Base-by-base conservation (phyloP, 108 stramenopile species). In the Tribonema minus region DNA sequence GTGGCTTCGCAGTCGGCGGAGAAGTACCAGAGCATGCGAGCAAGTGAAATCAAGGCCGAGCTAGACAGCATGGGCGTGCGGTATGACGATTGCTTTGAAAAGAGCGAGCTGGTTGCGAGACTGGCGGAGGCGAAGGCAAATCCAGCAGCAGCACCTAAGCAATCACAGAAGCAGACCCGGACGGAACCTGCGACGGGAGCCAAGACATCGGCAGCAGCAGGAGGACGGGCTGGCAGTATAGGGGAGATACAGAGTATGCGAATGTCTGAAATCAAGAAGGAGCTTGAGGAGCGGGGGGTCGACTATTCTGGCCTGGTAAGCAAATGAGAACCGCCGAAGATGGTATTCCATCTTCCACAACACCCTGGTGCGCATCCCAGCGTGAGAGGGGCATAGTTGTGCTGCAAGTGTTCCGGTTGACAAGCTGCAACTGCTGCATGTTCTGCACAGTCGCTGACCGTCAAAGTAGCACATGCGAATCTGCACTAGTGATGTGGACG, bases 261-360 rank as follows among this genome's bases (percentile, higher is more conserved):
- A 34, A 25, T 65, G 27, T 74, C 64, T 1, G 31, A 26, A 39
- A 65, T 74, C 2, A 62, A 64, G 38, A 35, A 66, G 33, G 73
- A 74, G 73, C 61, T 74, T 15, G 64, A 64, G 34, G 73, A 74
- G 46, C 25, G 73, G 33, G 73, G 73, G 39, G 73, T 74, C 33
- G 31, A 7, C 20, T 74, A 66, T 35, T 3, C 38, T n/a, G 73
- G 73, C 20, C 46, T 74, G 41, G 25, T 74, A n/a, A n/a, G n/a
- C n/a, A n/a, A n/a, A n/a, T n/a, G n/a, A n/a, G n/a, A n/a, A n/a
- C n/a, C n/a, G n/a, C n/a, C n/a, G n/a, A n/a, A n/a, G n/a, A n/a
- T n/a, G n/a, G n/a, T n/a, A n/a, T n/a, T n/a, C n/a, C n/a, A n/a
- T n/a, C n/a, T n/a, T n/a, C n/a, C n/a, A n/a, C n/a, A n/a, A n/a